Conservation (phyloP, 148 eudicot genomes). For the Pharnaceum exiguum region DNA sequence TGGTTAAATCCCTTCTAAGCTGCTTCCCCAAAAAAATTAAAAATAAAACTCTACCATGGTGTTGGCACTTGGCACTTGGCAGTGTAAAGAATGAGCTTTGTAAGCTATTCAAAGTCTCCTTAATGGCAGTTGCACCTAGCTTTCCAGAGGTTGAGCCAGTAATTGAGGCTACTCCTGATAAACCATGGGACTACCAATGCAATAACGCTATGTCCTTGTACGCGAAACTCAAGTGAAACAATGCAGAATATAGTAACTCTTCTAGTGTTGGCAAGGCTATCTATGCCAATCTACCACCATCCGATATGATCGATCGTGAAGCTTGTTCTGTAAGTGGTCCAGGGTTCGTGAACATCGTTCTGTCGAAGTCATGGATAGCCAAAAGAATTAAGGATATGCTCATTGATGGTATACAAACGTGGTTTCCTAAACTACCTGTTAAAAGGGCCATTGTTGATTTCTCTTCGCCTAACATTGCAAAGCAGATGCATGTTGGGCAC, state of each 20-base stretch:
- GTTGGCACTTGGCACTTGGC: too few relatives aligned
- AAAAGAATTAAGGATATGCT: constrained; percentile 88
- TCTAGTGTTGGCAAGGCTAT: constrained; percentile 81
- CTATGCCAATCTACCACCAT: constrained; percentile 61
- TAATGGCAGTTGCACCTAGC: constrained; percentile 55
- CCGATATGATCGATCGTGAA: constrained; percentile 80
- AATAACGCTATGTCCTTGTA: constrained; percentile 93
- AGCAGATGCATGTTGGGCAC: constrained; percentile 99
- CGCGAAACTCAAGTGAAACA: constrained; percentile 53
- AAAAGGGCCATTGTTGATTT: constrained; percentile 89
- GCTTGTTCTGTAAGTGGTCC: constrained; percentile 81
- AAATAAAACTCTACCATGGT: too few relatives aligned
- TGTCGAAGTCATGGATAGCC: constrained; percentile 78
- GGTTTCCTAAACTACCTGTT: constrained; percentile 76
- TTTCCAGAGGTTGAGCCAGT: constrained; percentile 55
- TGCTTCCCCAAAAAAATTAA: too few relatives aligned
- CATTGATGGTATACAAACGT: constrained; percentile 60
- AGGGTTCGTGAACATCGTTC: constrained; percentile 75
- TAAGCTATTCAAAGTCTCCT: constrained; percentile 54
- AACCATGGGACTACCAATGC: constrained; percentile 88
- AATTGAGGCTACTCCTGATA: constrained; percentile 53
- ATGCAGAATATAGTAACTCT: constrained; percentile 59
- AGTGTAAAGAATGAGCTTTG: constrained; percentile 58
- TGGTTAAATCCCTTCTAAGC: too few relatives aligned
- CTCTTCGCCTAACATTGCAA: constrained; percentile 96